phyloP scores from a whole-genome alignment of 2,329 filamentous ascomycete genomes.

The Botrytis squamosa region DNA sequence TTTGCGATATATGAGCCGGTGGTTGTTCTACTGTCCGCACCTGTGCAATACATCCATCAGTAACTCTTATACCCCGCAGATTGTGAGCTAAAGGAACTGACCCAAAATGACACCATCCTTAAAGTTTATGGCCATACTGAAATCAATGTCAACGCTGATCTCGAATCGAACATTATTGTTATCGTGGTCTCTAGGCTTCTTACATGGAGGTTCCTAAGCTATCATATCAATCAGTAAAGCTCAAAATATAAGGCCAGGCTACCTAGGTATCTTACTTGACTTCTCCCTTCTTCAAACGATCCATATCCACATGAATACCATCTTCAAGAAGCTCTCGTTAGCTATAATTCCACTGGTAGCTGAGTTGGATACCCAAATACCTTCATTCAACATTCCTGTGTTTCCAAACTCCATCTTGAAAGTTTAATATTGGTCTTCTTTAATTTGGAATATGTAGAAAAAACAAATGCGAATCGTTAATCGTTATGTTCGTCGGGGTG shows the following conservation, averaged over 20 bases:
- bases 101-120: conserved; percentile 95
- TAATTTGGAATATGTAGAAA: conserved; percentile 33
- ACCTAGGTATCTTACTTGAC: conserved; percentile 73
- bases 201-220: conserved; percentile 98
- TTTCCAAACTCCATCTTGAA: conserved; percentile 61
- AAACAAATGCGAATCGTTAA: conserved; percentile 18
- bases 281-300: conserved; percentile 96
- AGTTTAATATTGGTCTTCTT: conserved; percentile 13
- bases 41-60: conserved; percentile 43
- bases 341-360: conserved; percentile 29
- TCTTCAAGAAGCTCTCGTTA: conserved; percentile 55
- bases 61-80: not conserved
- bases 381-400: conserved; percentile 62
- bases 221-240: conserved; percentile 22
- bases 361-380: conserved; percentile 42
- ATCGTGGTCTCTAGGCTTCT: conserved; percentile 40
- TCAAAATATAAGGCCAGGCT: not conserved
- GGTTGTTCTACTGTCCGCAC: conserved; percentile 95
- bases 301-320: conserved; percentile 99
- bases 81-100: conserved; percentile 41
- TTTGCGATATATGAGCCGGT: conserved; percentile 98
- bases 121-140: conserved; percentile 98
- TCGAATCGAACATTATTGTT: conserved; percentile 23
- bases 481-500: conserved; percentile 19
- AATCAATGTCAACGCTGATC: conserved; percentile 35